phyloP scores from a whole-genome alignment of 352 stramenopile species.

The Phytophthora kernoviae region DNA sequence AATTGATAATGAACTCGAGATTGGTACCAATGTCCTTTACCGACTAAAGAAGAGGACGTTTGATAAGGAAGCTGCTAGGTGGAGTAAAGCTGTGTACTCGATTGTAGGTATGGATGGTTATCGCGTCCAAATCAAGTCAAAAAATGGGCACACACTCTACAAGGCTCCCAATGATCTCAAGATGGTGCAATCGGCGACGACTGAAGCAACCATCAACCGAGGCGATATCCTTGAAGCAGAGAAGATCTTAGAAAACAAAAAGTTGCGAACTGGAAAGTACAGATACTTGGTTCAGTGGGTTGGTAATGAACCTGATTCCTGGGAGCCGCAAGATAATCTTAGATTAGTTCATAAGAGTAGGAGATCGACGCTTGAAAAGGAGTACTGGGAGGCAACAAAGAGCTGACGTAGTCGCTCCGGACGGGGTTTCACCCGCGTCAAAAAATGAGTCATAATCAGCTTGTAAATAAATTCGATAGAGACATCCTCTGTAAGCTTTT shows the following conservation, averaged over 20 bases:
- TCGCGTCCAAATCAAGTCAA: constrained; percentile 25
- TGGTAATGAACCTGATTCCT: constrained; percentile 20
- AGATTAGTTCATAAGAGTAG: constrained; percentile 19
- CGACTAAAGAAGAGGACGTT: constrained; percentile 22
- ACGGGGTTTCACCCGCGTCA: no score
- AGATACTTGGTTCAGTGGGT: constrained; percentile 37
- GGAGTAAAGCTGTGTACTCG: constrained; percentile 20
- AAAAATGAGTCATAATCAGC: no score
- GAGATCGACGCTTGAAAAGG: not conserved
- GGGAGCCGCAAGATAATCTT: constrained; percentile 26
- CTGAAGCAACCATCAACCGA: constrained; percentile 10
- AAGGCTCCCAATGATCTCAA: constrained; percentile 22
- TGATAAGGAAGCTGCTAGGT: constrained; percentile 27
- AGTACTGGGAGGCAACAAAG: no score
- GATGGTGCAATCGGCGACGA: constrained; percentile 16
- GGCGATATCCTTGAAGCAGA: constrained; percentile 27
- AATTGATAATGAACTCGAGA: constrained; percentile 11
- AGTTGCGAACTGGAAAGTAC: constrained; percentile 18
- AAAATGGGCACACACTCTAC: constrained; percentile 38
- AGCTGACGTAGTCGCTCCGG: no score
- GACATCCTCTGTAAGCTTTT: constrained; percentile 4
- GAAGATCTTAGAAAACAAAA: constrained; percentile 14
- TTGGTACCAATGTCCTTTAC: constrained; percentile 21
- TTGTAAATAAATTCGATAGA: no score
- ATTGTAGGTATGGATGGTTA: constrained; percentile 31